Evolutionary conservation across 1,139 yeast genomes (phyloP).

Genomic region (Hyphopichia burtonii): DNA sequence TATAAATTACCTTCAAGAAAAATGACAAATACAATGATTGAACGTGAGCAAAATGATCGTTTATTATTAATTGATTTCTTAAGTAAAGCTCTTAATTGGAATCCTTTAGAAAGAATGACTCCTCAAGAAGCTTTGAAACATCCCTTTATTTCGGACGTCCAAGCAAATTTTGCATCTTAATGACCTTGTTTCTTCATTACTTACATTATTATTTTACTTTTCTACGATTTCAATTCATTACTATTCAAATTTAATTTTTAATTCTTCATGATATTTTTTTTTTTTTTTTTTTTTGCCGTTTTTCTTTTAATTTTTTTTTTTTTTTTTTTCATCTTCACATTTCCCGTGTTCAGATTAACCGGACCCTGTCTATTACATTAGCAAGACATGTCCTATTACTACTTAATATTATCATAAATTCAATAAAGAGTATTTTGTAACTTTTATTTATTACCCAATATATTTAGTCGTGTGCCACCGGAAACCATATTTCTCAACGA

Average conservation of each 20-base stretch:
- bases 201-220: not conserved
- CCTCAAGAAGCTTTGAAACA: slow-evolving; percentile 94
- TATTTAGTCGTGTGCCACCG: not conserved
- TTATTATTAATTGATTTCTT: slow-evolving; percentile 74
- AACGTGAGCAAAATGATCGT: slow-evolving; percentile 72
- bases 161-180: not conserved
- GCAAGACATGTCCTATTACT: too few species aligned
- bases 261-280: not conserved
- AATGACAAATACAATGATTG: slow-evolving; percentile 64
- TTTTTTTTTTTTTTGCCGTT: not conserved
- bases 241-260: not conserved
- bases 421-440: too few species aligned
- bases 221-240: not conserved
- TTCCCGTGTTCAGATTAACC: too few species aligned
- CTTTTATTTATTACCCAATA: too few species aligned
- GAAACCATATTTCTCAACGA: too few species aligned
- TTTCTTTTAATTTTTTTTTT: not conserved
- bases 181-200: not conserved
- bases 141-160: slow-evolving; percentile 65
- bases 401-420: too few species aligned
- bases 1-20: slow-evolving; percentile 72
- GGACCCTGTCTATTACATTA: too few species aligned
- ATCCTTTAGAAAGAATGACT: slow-evolving; percentile 93
- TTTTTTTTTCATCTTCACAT: not conserved
- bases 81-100: slow-evolving; percentile 71